phyloP scores from a whole-genome alignment of 441 rosid species.

The Eruca vesicaria region DNA sequence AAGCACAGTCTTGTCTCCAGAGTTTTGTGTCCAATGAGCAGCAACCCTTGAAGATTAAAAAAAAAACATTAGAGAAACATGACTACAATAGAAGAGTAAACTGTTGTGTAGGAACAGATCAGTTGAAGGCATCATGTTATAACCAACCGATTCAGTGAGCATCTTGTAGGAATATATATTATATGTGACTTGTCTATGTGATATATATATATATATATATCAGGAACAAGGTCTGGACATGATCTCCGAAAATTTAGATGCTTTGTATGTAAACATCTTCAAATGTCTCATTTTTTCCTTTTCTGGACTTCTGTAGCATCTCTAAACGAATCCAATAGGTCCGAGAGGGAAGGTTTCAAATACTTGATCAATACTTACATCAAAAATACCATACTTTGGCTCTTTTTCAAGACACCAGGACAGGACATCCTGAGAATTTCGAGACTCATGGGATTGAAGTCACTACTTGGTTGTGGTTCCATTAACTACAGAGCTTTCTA shows the following conservation, averaged over 20 bases:
- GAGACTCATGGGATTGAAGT: conserved; percentile 98
- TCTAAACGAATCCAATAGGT: too few species aligned
- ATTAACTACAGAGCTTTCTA: neutral
- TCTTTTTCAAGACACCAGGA: conserved; percentile 92
- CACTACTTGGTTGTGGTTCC: conserved; percentile 71
- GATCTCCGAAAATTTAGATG: too few species aligned
- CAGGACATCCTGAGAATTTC: conserved; percentile 99
- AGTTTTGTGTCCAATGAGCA: conserved; percentile 98
- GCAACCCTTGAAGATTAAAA: conserved; percentile 74
- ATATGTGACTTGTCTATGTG: too few species aligned
- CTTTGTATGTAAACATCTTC: too few species aligned
- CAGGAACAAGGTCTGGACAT: too few species aligned
- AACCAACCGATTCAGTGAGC: conserved; percentile 84
- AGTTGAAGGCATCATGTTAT: too few species aligned
- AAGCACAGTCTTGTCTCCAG: conserved; percentile 96
- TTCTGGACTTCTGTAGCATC: too few species aligned
- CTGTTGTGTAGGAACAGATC: neutral
- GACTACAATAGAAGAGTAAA: neutral
- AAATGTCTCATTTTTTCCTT: too few species aligned
- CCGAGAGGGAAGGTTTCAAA: too few species aligned
- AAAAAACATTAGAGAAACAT: conserved; percentile 19
- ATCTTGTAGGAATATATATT: conserved; percentile 99
- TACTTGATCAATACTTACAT: too few species aligned
- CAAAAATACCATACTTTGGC: too few species aligned
- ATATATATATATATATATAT: too few species aligned